These are phyloP conservation scores for Uncinocarpus reesii DNA, from an alignment of 2,329 filamentous ascomycete species.

Conservation along the genomic window DNA sequence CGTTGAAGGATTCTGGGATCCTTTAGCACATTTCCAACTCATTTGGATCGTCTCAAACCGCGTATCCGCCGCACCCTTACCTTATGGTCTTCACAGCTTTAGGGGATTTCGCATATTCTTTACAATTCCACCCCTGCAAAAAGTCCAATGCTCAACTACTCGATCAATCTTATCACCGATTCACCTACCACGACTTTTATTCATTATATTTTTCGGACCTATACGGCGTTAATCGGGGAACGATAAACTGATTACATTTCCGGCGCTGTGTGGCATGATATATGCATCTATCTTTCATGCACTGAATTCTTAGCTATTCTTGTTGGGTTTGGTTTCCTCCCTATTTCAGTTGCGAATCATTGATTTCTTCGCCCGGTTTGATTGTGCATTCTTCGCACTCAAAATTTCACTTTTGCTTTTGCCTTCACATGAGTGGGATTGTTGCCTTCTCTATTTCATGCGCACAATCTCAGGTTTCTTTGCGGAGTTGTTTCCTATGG, in stretches of 20 bases:
- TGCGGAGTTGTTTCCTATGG: not conserved
- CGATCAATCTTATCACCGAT: not conserved
- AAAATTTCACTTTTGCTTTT: not conserved
- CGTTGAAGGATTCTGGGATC: constrained; percentile 94
- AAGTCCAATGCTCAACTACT: not conserved
- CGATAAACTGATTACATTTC: constrained; percentile 11
- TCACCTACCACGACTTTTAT: not conserved
- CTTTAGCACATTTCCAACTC: constrained; percentile 44
- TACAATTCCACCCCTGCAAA: not conserved
- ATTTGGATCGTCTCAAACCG: not conserved
- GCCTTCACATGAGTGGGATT: not conserved
- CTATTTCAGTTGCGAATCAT: not conserved
- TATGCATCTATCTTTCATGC: constrained; percentile 5
- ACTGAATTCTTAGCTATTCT: not conserved
- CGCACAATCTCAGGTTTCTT: not conserved
- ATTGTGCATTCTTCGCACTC: not conserved
- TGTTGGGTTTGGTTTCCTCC: not conserved
- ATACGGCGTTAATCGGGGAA: constrained; percentile 8
- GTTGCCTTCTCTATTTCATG: not conserved
- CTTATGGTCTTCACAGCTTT: not conserved
- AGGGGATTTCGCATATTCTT: not conserved
- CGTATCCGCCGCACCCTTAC: not conserved
- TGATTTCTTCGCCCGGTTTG: not conserved
- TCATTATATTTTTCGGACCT: not conserved
- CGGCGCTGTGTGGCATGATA: constrained; percentile 11